These are phyloP conservation scores for Fusarium lyarnte DNA, from an alignment of 2,329 filamentous ascomycete species.

Conservation along the genomic window DNA sequence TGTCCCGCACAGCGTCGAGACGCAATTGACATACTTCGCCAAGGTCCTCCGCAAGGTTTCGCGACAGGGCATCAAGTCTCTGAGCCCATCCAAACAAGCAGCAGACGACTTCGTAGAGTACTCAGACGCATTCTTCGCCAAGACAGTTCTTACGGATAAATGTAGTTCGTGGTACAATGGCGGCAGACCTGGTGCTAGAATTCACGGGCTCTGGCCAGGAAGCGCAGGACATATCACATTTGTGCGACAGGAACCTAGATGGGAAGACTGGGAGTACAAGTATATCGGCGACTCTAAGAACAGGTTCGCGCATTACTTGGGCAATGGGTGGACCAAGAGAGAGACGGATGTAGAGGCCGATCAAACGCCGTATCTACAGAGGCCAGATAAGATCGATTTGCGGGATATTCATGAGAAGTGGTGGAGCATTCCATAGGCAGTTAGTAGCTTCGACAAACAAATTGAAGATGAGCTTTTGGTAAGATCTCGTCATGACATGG, in stretches of 20 bases:
- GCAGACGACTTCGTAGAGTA: slow-evolving; percentile 72
- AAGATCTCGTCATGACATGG: slow-evolving; percentile 13
- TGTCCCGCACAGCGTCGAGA: slow-evolving; percentile 73
- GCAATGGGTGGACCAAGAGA: slow-evolving; percentile 71
- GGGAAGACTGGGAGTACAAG: slow-evolving; percentile 65
- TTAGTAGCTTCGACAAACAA: neutral
- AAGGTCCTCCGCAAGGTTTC: slow-evolving; percentile 74
- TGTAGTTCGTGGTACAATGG: slow-evolving; percentile 81
- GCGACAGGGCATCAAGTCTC: slow-evolving; percentile 71
- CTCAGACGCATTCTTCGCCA: slow-evolving; percentile 64
- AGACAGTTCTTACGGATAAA: slow-evolving; percentile 66
- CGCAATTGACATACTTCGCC: slow-evolving; percentile 71
- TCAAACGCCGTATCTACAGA: slow-evolving; percentile 70
- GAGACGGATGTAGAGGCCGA: slow-evolving; percentile 67
- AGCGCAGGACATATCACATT: slow-evolving; percentile 70
- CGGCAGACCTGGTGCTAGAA: slow-evolving; percentile 66
- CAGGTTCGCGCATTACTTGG: slow-evolving; percentile 70
- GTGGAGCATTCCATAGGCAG: slow-evolving; percentile 59
- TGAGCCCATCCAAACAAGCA: slow-evolving; percentile 65
- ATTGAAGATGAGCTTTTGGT: neutral
- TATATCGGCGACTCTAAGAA: slow-evolving; percentile 57
- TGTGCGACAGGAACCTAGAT: slow-evolving; percentile 63
- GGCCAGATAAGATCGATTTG: slow-evolving; percentile 66
- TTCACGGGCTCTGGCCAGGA: slow-evolving; percentile 77
- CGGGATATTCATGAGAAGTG: slow-evolving; percentile 73